Percentiles rank a stretch among this genome's conserved stretches.
These are phyloP conservation scores for Pisolithus sp. DNA, from an alignment of 768 basidiomycete genomes.

Conservation along the genomic window DNA sequence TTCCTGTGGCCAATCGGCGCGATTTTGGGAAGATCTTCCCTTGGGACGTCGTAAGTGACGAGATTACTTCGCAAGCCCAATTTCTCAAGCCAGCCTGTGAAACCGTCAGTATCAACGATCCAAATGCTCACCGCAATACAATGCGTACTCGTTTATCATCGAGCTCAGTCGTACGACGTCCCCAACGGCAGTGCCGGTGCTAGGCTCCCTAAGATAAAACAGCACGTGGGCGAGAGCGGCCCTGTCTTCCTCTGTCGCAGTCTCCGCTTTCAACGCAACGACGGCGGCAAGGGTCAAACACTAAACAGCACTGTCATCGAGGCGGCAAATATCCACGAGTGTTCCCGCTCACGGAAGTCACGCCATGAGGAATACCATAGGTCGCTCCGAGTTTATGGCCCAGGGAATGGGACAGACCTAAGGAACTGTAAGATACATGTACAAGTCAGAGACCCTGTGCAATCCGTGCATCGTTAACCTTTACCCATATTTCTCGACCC, in stretches of 20 bases:
- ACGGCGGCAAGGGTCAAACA: slow-evolving; percentile 68
- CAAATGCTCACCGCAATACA: neutral
- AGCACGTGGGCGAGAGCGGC: slow-evolving; percentile 49
- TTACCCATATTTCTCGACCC: slow-evolving; percentile 50
- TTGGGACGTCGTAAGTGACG: slow-evolving; percentile 58
- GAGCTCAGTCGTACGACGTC: slow-evolving; percentile 50
- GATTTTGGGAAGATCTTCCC: slow-evolving; percentile 45
- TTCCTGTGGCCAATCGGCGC: slow-evolving; percentile 29
- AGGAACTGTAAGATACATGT: slow-evolving; percentile 32
- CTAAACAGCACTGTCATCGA: slow-evolving; percentile 27
- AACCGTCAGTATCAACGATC: slow-evolving; percentile 3
- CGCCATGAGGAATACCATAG: slow-evolving; percentile 75
- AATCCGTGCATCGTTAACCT: neutral
- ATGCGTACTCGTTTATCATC: slow-evolving; percentile 48
- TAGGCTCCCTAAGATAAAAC: slow-evolving; percentile 51
- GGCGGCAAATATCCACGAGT: slow-evolving; percentile 3
- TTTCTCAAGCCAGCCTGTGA: slow-evolving; percentile 48
- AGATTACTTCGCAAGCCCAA: slow-evolving; percentile 57
- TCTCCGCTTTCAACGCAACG: slow-evolving; percentile 51
- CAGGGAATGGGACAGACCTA: slow-evolving; percentile 73
- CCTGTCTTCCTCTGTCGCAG: slow-evolving; percentile 57
- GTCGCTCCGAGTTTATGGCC: slow-evolving; percentile 69
- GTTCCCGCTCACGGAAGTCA: slow-evolving; percentile 58
- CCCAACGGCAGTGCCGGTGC: slow-evolving; percentile 60
- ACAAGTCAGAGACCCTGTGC: neutral